phyloP scores from a whole-genome alignment of 192 early-diverging fungal species.

The Coemansia sp. region DNA sequence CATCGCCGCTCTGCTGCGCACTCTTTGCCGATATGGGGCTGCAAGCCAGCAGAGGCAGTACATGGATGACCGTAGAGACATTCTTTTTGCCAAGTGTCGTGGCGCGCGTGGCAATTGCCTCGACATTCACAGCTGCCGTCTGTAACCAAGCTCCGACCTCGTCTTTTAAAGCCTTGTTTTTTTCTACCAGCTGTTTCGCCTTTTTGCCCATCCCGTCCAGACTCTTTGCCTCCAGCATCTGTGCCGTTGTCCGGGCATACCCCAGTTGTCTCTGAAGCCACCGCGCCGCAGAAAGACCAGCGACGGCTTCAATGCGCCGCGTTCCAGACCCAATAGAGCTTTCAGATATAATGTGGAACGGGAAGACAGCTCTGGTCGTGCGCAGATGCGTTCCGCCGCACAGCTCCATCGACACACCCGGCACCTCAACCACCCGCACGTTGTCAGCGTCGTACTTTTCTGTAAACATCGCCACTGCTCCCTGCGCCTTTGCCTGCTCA shows the following conservation, averaged over 20 bases:
- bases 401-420: conserved; percentile 84
- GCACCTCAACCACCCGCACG: conserved; percentile 89
- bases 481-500: conserved; percentile 72
- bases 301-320: conserved; percentile 90
- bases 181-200: conserved; percentile 22
- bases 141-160: conserved; percentile 33
- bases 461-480: conserved; percentile 90
- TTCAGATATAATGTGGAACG: conserved; percentile 84
- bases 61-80: conserved; percentile 22
- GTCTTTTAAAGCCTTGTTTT: conserved; percentile 11
- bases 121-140: conserved; percentile 25
- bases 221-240: conserved; percentile 55
- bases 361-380: conserved; percentile 84
- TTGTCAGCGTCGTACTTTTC: conserved; percentile 92
- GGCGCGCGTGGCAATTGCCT: conserved; percentile 24
- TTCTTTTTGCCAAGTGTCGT: conserved; percentile 23
- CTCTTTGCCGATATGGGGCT: neutral
- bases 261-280: conserved; percentile 69
- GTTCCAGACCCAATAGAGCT: conserved; percentile 92
- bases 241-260: conserved; percentile 59
- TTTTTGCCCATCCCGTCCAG: conserved; percentile 68
- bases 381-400: conserved; percentile 96
- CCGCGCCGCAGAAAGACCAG: conserved; percentile 81
- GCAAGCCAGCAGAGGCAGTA: conserved; percentile 12
- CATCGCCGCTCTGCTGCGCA: conserved; percentile 6